Evolutionary conservation across 176 grass and related monocot species (phyloP).

Genomic region (Triticum turgidum): DNA sequence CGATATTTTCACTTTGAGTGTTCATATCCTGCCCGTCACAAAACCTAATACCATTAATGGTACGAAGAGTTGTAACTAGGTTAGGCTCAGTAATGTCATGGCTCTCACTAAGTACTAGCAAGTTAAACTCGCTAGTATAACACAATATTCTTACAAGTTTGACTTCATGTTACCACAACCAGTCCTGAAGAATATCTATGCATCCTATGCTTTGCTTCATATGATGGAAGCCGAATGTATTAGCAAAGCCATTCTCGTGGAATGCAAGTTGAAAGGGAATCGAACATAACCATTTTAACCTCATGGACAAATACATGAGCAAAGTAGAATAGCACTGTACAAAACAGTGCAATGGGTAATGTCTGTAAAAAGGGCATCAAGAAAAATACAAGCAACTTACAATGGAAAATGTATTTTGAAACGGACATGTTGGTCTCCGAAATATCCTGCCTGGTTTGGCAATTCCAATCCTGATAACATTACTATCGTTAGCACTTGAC

Average conservation of each 20-base stretch:
- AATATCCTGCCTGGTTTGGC: slow-evolving; percentile 54
- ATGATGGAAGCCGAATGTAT: neutral
- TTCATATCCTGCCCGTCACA: neutral
- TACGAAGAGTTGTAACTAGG: neutral
- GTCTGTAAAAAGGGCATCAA: neutral
- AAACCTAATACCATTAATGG: neutral
- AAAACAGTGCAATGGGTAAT: neutral
- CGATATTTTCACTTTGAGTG: neutral
- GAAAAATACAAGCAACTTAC: slow-evolving; percentile 61
- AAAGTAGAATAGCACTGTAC: slow-evolving; percentile 13
- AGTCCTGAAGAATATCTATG: neutral
- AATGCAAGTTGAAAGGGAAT: slow-evolving; percentile 15
- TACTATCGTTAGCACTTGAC: slow-evolving; percentile 44
- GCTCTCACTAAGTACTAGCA: slow-evolving; percentile 2
- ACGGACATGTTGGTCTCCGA: slow-evolving; percentile 77
- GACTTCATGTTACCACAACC: neutral
- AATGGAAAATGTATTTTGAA: slow-evolving; percentile 87
- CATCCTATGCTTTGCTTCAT: slow-evolving; percentile 6
- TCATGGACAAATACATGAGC: neutral
- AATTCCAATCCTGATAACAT: slow-evolving; percentile 85
- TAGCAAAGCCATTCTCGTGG: slow-evolving; percentile 4
- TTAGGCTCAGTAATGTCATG: neutral
- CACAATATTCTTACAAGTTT: neutral
- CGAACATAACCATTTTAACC: neutral
- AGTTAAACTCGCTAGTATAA: neutral